Base-by-base conservation (phyloP, 495 filamentous ascomycete genomes). In the Annulohypoxylon nitens region DNA sequence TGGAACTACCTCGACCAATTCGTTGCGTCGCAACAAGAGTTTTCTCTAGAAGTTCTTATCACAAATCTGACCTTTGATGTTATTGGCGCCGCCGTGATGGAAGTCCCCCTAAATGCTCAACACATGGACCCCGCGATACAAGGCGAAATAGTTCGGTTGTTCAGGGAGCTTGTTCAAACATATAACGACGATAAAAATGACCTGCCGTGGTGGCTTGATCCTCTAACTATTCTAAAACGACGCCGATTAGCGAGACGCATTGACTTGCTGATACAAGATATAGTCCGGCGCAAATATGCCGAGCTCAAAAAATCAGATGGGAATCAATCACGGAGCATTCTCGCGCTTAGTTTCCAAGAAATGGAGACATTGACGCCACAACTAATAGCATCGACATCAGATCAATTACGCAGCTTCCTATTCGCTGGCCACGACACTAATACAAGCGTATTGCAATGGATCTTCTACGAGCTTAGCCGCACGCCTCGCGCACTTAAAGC, bases 41-140 rank as follows among this genome's bases (percentile, higher is more conserved):
- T 51, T 18, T 51, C 48, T 30, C 48, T 51, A 10, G 48, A 30
- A 25, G 4, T 7, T 33, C 51, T 33, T 14, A 12, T 16, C 4
- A 14, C 25, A 4, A 54, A 54, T 6, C n/a, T 51, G 48, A 51
- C 48, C 16, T 51, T 51, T 30, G 48, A 51, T 51, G 25, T 51
- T 14, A 51, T 51, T 6, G 48, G 48, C 18, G 48, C 48, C 8
- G 48, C 25, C 9, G 25, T 51, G 2, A 25, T 51, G 18, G 48
- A 51, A 25, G 18, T 23, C 0, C 6, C 20, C 25, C 48, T 51
- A 1, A 4, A 51, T 51, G 48, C 48, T 51, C 48, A 51, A 14
- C 18, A 25, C 12, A 51, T 25, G 48, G 48, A 51, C 23, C 16
- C 7, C 8, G 10, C 48, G 23, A 23, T 26, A 25, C 48, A 30